Evolutionary conservation across 2,329 filamentous ascomycete genomes (phyloP).

Genomic region (Colletotrichum sp.): DNA sequence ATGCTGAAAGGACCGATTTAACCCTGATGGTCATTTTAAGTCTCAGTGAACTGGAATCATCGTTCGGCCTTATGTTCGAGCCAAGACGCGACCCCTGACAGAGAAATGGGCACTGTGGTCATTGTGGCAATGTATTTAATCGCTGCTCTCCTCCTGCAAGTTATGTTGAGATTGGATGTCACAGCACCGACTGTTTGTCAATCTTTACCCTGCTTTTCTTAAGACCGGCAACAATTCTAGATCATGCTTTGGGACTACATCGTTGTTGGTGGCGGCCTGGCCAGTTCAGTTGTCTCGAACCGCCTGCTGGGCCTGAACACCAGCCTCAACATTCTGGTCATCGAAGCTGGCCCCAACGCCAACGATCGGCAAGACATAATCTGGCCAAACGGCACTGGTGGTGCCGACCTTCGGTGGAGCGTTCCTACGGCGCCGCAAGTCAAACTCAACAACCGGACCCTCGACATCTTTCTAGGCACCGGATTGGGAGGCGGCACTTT

Average conservation of each 20-base stretch:
- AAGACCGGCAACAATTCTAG: not conserved
- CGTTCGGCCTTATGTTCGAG: not conserved
- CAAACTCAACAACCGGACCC: not conserved
- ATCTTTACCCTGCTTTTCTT: fast-evolving
- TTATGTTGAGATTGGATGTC: fast-evolving
- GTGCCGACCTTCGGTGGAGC: not conserved
- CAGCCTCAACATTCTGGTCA: not conserved
- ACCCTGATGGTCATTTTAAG: not conserved
- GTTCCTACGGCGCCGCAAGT: not conserved
- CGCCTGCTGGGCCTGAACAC: not conserved
- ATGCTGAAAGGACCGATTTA: not conserved
- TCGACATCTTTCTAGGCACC: not conserved
- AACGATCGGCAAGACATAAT: not conserved
- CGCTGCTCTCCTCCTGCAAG: not conserved
- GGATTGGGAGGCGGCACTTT: not conserved
- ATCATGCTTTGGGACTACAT: not conserved
- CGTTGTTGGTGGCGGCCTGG: not conserved
- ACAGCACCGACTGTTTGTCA: fast-evolving
- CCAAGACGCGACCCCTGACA: not conserved
- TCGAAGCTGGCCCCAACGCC: not conserved
- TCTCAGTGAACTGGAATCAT: not conserved
- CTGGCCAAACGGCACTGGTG: not conserved
- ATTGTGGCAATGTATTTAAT: not conserved
- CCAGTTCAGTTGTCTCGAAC: not conserved
- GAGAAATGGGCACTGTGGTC: fast-evolving